Conservation (phyloP, 441 rosid genomes). For the Corymbia calophylla region DNA sequence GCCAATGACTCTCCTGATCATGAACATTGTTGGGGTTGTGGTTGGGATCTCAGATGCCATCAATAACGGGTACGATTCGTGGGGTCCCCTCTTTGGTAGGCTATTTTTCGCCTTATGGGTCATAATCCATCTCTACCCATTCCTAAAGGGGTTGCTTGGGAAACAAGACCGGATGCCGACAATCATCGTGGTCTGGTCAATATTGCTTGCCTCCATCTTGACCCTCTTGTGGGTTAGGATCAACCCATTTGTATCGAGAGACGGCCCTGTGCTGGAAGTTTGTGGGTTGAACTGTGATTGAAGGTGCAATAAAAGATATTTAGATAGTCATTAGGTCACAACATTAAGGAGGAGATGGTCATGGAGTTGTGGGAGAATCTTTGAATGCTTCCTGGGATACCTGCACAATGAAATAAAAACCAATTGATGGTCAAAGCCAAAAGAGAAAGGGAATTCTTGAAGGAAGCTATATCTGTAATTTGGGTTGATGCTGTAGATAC, state of each 20-base stretch:
- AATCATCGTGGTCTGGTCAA: not conserved
- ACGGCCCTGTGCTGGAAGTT: not conserved
- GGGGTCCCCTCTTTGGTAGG: not conserved
- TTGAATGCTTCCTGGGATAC: not conserved
- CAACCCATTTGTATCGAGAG: not conserved
- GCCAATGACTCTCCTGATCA: constrained; percentile 2
- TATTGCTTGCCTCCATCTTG: not conserved
- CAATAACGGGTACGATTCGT: not conserved
- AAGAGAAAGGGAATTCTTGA: not conserved
- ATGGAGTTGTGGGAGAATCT: not conserved
- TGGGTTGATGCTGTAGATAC: not conserved
- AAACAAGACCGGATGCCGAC: not conserved
- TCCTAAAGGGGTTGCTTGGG: not conserved
- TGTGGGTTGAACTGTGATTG: not conserved
- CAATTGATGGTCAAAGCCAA: not conserved
- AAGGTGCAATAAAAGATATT: not conserved
- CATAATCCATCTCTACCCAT: not conserved
- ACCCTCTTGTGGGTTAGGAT: constrained; percentile 3
- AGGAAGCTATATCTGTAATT: not conserved
- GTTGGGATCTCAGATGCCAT: not conserved
- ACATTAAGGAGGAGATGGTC: not conserved
- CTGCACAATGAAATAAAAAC: not conserved
- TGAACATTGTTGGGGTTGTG: not conserved
- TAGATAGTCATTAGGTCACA: not conserved
- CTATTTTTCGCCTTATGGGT: not conserved